Conservation (phyloP, 768 basidiomycete genomes). For the Solioccasus polychromus region DNA sequence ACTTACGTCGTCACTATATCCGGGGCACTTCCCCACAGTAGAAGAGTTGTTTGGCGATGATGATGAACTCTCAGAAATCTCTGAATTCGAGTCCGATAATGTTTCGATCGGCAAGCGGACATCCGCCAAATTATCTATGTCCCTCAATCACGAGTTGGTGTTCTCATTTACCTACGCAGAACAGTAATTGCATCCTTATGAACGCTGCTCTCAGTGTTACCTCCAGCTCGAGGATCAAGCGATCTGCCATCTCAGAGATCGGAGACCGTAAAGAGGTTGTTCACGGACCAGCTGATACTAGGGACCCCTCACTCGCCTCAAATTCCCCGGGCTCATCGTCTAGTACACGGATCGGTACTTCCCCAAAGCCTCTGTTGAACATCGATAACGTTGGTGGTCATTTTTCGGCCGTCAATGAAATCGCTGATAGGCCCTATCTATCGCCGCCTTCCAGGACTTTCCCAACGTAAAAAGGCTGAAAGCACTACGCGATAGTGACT, state of each 20-base stretch:
- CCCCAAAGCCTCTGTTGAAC: slow-evolving; percentile 3
- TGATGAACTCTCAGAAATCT: slow-evolving; percentile 34
- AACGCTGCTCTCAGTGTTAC: slow-evolving; percentile 14
- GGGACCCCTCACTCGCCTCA: not conserved
- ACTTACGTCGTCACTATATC: not conserved
- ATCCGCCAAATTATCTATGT: not conserved
- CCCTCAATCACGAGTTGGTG: not conserved
- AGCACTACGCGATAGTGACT: not conserved
- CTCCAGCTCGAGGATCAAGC: not conserved
- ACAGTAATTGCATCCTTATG: not conserved
- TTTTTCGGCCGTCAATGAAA: too few species aligned
- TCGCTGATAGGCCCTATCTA: not conserved
- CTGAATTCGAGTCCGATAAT: slow-evolving; percentile 24
- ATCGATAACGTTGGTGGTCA: too few species aligned
- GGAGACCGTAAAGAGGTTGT: not conserved
- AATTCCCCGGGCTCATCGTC: slow-evolving; percentile 15
- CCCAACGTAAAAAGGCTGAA: not conserved
- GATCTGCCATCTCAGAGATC: not conserved
- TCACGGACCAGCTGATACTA: not conserved
- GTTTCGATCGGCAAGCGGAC: not conserved
- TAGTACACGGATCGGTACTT: slow-evolving; percentile 14
- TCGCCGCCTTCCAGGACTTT: not conserved
- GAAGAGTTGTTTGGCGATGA: slow-evolving; percentile 11
- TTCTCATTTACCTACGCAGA: not conserved
- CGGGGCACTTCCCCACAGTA: not conserved